A percentile compares a stretch with the other conserved stretches of the same genome.
phyloP scores from a whole-genome alignment of 2,329 filamentous ascomycete genomes.

The Epichloe elymi region DNA sequence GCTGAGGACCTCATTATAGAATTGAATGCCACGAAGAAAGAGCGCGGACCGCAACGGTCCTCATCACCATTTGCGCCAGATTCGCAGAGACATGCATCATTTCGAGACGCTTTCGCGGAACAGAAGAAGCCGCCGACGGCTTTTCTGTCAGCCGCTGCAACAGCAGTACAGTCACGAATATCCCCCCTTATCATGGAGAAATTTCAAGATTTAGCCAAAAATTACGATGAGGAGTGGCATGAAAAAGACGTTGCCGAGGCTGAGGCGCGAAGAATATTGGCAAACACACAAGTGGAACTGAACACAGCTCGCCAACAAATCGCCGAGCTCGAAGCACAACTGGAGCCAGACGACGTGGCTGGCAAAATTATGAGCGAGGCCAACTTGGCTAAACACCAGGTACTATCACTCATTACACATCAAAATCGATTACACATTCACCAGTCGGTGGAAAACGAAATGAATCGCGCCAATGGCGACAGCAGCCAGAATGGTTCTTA shows the following conservation, averaged over 20 bases:
- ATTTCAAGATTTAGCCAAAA: conserved; percentile 54
- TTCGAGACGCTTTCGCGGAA: conserved; percentile 36
- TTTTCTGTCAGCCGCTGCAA: conserved; percentile 52
- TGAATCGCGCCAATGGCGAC: conserved; percentile 38
- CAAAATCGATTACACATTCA: conserved; percentile 41
- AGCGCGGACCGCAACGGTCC: conserved; percentile 57
- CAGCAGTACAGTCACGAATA: conserved; percentile 55
- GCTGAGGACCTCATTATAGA: conserved; percentile 75
- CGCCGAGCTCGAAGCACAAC: conserved; percentile 38
- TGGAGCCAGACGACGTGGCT: conserved; percentile 42
- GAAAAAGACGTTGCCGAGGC: conserved; percentile 59
- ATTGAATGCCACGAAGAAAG: conserved; percentile 55
- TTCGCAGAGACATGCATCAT: conserved; percentile 41
- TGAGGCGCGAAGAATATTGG: conserved; percentile 52
- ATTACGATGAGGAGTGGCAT: conserved; percentile 61
- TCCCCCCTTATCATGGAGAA: conserved; percentile 60
- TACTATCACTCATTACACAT: conserved; percentile 35
- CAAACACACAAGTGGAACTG: conserved; percentile 56
- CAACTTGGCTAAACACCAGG: conserved; percentile 33
- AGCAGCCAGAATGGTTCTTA: conserved; percentile 28
- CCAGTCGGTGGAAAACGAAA: conserved; percentile 36
- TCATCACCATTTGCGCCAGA: conserved; percentile 58
- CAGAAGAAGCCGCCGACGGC: conserved; percentile 27
- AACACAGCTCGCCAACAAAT: conserved; percentile 46
- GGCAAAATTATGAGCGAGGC: conserved; percentile 38